A percentile compares a stretch with the other conserved stretches of the same genome.
Evolutionary conservation across 352 stramenopile species (phyloP).

Genomic region (Phytophthora sp.): DNA sequence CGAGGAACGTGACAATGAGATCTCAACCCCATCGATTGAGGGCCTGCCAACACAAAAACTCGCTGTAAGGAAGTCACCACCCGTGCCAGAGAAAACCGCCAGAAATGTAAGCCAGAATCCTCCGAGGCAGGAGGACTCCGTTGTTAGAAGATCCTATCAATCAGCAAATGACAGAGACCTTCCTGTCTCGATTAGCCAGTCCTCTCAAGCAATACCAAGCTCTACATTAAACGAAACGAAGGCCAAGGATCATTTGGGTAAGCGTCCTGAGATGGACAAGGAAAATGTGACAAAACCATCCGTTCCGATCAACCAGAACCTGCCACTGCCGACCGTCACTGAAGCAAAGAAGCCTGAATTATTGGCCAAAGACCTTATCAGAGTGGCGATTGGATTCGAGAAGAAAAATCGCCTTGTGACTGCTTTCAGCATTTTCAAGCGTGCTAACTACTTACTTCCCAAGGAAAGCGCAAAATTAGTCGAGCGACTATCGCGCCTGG

Average conservation of each 20-base stretch:
- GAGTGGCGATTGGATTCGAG: slow-evolving; percentile 58
- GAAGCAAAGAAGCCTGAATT: slow-evolving; percentile 29
- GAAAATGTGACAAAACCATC: slow-evolving; percentile 3
- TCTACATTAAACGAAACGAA: background rate
- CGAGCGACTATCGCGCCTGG: slow-evolving; percentile 45
- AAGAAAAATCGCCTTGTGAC: slow-evolving; percentile 41
- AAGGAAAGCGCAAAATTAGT: slow-evolving; percentile 52
- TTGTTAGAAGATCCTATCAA: background rate
- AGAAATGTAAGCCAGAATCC: no score
- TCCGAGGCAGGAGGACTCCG: background rate
- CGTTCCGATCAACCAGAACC: background rate
- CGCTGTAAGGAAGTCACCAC: background rate
- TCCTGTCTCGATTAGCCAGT: background rate
- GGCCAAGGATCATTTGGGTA: background rate
- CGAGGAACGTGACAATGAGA: background rate
- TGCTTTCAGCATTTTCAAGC: slow-evolving; percentile 61
- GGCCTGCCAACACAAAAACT: background rate
- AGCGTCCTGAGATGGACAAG: slow-evolving; percentile 6
- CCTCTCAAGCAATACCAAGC: background rate
- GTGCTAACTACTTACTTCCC: slow-evolving; percentile 53
- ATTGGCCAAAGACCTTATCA: slow-evolving; percentile 64
- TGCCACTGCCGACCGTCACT: background rate
- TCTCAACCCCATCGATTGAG: background rate
- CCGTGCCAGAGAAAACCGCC: background rate
- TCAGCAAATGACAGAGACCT: background rate